phyloP scores from a whole-genome alignment of 192 early-diverging fungal genomes.

The Dissophora globulifera region DNA sequence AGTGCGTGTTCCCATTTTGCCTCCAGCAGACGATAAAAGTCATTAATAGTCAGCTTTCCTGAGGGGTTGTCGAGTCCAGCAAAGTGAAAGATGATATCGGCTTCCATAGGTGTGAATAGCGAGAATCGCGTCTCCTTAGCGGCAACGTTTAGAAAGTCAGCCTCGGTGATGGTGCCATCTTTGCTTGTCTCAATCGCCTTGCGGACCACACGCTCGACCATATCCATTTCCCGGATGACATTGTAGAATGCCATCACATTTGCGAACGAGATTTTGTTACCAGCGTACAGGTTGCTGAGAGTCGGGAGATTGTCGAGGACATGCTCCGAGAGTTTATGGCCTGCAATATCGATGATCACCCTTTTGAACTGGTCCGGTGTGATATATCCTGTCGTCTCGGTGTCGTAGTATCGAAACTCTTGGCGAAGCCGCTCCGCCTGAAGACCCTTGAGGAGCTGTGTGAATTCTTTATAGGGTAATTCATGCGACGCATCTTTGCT shows the following conservation, averaged over 20 bases:
- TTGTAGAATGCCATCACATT: constrained; percentile 72
- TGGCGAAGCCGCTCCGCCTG: constrained; percentile 76
- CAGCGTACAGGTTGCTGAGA: constrained; percentile 65
- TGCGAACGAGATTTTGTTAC: constrained; percentile 71
- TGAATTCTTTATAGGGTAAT: constrained; percentile 76
- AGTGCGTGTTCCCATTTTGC: constrained; percentile 61
- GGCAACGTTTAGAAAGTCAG: constrained; percentile 69
- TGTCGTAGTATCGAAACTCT: constrained; percentile 78
- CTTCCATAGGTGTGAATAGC: constrained; percentile 77
- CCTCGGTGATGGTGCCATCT: constrained; percentile 67
- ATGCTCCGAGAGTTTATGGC: constrained; percentile 72
- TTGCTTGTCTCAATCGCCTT: constrained; percentile 60
- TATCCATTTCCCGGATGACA: constrained; percentile 71
- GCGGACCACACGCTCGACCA: constrained; percentile 69
- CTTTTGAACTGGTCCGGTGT: constrained; percentile 66
- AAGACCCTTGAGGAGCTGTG: constrained; percentile 75
- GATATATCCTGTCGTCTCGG: constrained; percentile 68
- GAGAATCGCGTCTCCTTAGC: constrained; percentile 67
- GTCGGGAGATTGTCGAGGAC: constrained; percentile 72
- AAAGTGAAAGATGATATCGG: constrained; percentile 76
- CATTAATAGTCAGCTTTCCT: constrained; percentile 57
- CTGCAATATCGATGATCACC: constrained; percentile 70
- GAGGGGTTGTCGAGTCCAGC: constrained; percentile 65
- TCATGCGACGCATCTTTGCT: constrained; percentile 60
- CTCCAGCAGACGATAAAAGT: constrained; percentile 65